Evolutionary conservation across 2,329 filamentous ascomycete genomes (phyloP), one percentile per base, ranked within the genome.

Genomic region (Domatiomyces catenatus): DNA sequence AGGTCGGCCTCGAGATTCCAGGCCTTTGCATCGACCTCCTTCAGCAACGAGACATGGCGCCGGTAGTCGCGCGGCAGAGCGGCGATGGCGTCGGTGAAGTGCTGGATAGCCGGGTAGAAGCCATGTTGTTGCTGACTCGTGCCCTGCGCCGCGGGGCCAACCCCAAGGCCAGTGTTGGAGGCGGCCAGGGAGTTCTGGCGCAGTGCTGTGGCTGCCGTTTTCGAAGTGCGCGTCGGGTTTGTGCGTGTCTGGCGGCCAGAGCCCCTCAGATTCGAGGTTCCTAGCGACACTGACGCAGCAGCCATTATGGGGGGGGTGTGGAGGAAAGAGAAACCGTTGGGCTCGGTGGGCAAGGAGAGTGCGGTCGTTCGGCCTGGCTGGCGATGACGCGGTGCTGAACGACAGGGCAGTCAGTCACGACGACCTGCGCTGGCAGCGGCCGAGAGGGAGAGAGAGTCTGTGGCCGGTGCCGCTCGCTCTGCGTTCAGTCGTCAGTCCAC

Each of bases 21-120:
- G 57, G 94, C 85, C 70, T 98, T 98, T 56, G 90, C 90, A 71
- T 98, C 92, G 46, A 96, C 92, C 70, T 98, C 92, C 67, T 95
- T 95, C 59, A 98, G 75, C 51, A 96, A 77, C 32, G 90, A 95
- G 61, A 94, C 94, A 67, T 98, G 90, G 63, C 88, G 83, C 60
- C 94, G 87, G 48, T 95, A 86, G 70, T 98, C 92, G 66, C 89
- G 89, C 3, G 92, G 92, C 22, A 98, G 78, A 42, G 90, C 89
- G 48, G 87, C 83, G 63, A 96, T 87, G 56, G 88, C 83, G 67
- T 96, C 89, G 56, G 90, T 86, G 65, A 98, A 96, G 64, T 81
- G 80, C 42, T 77, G 77, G 56, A 84, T 75, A 20, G 78, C 80
- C 52, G 81, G 80, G 59, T 78, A 82, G 66, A 84, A 80, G 42